These are phyloP conservation scores for Eimeria brunetti DNA, from an alignment of 169 alveolate genomes.

Conservation along the genomic window DNA sequence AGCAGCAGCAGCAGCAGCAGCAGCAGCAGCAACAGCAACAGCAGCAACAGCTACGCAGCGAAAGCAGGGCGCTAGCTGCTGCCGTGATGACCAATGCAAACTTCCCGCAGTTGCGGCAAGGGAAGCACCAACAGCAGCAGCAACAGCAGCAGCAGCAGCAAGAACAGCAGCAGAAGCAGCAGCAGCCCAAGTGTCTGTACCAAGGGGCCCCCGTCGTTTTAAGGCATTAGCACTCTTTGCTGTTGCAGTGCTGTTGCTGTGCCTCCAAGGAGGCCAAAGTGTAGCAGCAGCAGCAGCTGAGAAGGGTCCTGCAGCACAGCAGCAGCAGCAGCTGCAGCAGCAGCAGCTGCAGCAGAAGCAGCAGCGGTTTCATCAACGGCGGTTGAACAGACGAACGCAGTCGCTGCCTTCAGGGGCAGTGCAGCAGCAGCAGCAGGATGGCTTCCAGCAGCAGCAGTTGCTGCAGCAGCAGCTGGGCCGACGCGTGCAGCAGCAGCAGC, in stretches of 20 bases:
- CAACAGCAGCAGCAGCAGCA: conserved; percentile 30
- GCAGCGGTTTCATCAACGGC: neutral
- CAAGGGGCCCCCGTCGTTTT: neutral
- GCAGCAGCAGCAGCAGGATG: conserved; percentile 21
- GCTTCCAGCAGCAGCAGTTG: conserved; percentile 14
- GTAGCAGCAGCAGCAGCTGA: conserved; percentile 25
- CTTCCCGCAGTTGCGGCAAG: neutral
- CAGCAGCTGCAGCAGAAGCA: neutral
- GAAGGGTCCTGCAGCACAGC: neutral
- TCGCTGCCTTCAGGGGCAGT: neutral
- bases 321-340: conserved; percentile 18
- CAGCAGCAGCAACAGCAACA: conserved; percentile 44
- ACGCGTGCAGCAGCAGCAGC: no score
- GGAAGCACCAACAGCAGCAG: neutral
- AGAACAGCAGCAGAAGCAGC: neutral
- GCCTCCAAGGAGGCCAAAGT: neutral
- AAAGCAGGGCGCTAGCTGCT: neutral
- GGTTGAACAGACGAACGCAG: conserved; percentile 8
- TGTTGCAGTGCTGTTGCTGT: conserved; percentile 31
- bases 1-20: conserved; percentile 34
- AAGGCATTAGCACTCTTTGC: conserved; percentile 3
- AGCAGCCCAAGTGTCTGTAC: neutral
- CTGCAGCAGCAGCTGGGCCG: conserved; percentile 18
- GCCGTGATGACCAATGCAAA: neutral
- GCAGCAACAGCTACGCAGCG: neutral